Conservation (phyloP, 495 filamentous ascomycete genomes). For the Podospora pseudocomata region DNA sequence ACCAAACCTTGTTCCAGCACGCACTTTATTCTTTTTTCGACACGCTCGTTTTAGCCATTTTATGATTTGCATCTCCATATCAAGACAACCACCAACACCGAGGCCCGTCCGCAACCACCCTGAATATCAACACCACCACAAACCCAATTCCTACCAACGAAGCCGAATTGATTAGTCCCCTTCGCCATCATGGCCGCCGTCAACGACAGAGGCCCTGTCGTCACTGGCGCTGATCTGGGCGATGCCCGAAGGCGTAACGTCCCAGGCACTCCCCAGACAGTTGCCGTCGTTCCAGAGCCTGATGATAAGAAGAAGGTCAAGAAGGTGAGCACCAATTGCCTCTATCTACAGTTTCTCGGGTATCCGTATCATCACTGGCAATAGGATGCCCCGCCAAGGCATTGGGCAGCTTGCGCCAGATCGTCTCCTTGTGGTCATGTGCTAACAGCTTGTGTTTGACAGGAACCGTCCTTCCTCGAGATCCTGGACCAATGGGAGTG, state of each 20-base stretch:
- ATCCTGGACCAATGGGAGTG: constrained; percentile 78
- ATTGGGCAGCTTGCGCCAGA: neutral
- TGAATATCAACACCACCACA: constrained; percentile 12
- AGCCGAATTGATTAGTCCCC: neutral
- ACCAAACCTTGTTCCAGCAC: constrained; percentile 13
- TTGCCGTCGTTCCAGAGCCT: constrained; percentile 39
- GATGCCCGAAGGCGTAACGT: constrained; percentile 77
- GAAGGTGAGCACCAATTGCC: constrained; percentile 47
- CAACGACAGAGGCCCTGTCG: constrained; percentile 47
- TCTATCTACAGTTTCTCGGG: neutral
- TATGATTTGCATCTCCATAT: constrained; percentile 24
- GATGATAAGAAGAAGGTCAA: constrained; percentile 66
- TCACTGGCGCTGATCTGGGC: constrained; percentile 64
- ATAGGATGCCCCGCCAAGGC: neutral
- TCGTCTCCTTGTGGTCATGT: neutral
- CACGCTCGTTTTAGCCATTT: constrained; percentile 28
- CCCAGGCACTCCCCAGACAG: constrained; percentile 44
- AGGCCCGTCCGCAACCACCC: constrained; percentile 15
- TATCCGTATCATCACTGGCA: neutral
- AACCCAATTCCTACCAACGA: neutral
- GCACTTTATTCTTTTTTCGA: constrained; percentile 21
- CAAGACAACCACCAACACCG: constrained; percentile 15
- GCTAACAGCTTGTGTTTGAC: constrained; percentile 19
- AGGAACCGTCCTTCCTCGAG: constrained; percentile 54
- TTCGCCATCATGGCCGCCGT: constrained; percentile 42